Percentiles rank a stretch among this genome's conserved stretches.
phyloP scores from a whole-genome alignment of 2,329 filamentous ascomycete genomes.

The Ceratocystis smalleyi region DNA sequence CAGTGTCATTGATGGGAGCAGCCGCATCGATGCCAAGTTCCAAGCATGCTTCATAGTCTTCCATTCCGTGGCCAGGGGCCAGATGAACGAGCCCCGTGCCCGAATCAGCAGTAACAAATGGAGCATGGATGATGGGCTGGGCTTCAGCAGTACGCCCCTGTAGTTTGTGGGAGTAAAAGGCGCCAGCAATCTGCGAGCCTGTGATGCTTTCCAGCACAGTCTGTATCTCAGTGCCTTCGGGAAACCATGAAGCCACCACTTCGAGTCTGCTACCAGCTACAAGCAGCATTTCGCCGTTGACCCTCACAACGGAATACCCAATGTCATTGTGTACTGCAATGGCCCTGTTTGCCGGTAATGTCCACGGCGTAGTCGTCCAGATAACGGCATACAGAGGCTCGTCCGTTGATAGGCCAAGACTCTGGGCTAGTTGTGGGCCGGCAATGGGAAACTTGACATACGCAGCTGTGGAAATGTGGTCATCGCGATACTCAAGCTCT shows the following conservation, averaged over 20 bases:
- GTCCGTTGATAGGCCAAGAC: constrained; percentile 19
- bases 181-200: constrained; percentile 49
- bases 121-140: constrained; percentile 64
- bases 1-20: constrained; percentile 70
- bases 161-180: constrained; percentile 57
- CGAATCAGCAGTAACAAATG: constrained; percentile 80
- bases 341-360: constrained; percentile 77
- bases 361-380: constrained; percentile 98
- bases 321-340: constrained; percentile 68
- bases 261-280: constrained; percentile 57
- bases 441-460: constrained; percentile 65
- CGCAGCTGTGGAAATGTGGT: constrained; percentile 56
- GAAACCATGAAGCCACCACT: constrained; percentile 35
- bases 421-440: constrained; percentile 20
- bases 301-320: constrained; percentile 53
- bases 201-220: constrained; percentile 41
- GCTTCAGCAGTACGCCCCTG: constrained; percentile 38
- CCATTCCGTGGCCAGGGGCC: constrained; percentile 89
- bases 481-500: constrained; percentile 68
- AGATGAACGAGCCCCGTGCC: constrained; percentile 90
- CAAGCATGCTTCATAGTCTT: constrained; percentile 77
- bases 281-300: constrained; percentile 44
- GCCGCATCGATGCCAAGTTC: constrained; percentile 55
- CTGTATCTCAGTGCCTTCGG: constrained; percentile 29
- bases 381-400: constrained; percentile 62